Evolutionary conservation across 768 basidiomycete species (phyloP).

Genomic region (Lyophyllum shimeji): DNA sequence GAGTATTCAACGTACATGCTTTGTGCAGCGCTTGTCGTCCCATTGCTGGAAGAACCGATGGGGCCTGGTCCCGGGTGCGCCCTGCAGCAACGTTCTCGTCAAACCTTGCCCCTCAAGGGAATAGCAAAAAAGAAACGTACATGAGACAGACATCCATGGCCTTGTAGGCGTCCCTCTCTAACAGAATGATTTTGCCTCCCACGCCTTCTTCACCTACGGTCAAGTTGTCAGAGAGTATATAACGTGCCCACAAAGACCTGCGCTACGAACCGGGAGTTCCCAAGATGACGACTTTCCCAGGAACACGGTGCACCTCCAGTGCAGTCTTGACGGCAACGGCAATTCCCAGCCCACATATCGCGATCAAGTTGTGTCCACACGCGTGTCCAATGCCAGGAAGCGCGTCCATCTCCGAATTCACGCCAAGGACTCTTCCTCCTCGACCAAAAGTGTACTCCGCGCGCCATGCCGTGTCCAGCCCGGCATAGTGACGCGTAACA

Average conservation of each 20-base stretch:
- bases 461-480: slow-evolving; percentile 74
- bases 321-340: slow-evolving; percentile 75
- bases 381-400: slow-evolving; percentile 59
- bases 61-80: slow-evolving; percentile 70
- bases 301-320: slow-evolving; percentile 56
- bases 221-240: slow-evolving; percentile 12
- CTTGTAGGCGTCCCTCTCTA: slow-evolving; percentile 74
- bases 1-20: slow-evolving; percentile 67
- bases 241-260: no score
- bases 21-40: slow-evolving; percentile 63
- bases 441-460: slow-evolving; percentile 64
- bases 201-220: slow-evolving; percentile 71
- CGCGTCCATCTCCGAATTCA: slow-evolving; percentile 83
- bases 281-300: slow-evolving; percentile 70
- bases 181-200: slow-evolving; percentile 73
- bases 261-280: slow-evolving; percentile 86
- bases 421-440: slow-evolving; percentile 66
- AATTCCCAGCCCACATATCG: slow-evolving; percentile 71
- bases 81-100: slow-evolving; percentile 38
- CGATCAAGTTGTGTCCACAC: slow-evolving; percentile 85
- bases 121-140: slow-evolving; percentile 32
- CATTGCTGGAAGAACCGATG: slow-evolving; percentile 47
- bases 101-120: not conserved
- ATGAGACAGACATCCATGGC: slow-evolving; percentile 84
- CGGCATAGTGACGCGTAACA: slow-evolving; percentile 71